Evolutionary conservation across 257 asterid species (phyloP).

Genomic region (Verbascum thapsus): DNA sequence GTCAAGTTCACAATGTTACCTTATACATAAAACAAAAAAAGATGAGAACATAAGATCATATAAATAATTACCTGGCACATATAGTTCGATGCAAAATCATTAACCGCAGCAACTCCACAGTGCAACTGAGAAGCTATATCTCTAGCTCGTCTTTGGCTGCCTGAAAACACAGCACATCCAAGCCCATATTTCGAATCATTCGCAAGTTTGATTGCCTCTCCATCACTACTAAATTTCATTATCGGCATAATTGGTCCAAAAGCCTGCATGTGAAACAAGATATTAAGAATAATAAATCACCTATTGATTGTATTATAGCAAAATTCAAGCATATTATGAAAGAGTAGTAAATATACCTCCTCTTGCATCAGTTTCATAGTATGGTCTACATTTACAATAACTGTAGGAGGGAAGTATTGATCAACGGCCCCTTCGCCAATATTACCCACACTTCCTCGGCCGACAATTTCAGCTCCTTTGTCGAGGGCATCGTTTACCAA

Average conservation of each 20-base stretch:
- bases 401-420: constrained; percentile 97
- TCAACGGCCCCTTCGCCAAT: constrained; percentile 97
- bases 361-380: constrained; percentile 97
- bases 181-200: constrained; percentile 95
- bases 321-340: constrained; percentile 18
- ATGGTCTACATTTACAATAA: constrained; percentile 82
- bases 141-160: constrained; percentile 85
- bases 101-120: constrained; percentile 88
- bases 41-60: too few species aligned
- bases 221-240: constrained; percentile 89
- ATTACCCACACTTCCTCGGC: constrained; percentile 94
- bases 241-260: constrained; percentile 98
- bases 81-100: constrained; percentile 89
- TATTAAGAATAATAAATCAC: constrained; percentile 10
- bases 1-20: too few species aligned
- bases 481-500: constrained; percentile 85
- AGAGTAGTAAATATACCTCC: constrained; percentile 72
- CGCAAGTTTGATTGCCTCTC: constrained; percentile 82
- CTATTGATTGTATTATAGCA: too few species aligned
- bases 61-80: constrained; percentile 86
- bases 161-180: constrained; percentile 98
- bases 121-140: constrained; percentile 77
- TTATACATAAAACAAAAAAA: too few species aligned
- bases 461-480: constrained; percentile 91
- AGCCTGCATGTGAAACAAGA: constrained; percentile 56